Conservation (phyloP, 2,329 filamentous ascomycete species). For the Orbilia quercus region DNA sequence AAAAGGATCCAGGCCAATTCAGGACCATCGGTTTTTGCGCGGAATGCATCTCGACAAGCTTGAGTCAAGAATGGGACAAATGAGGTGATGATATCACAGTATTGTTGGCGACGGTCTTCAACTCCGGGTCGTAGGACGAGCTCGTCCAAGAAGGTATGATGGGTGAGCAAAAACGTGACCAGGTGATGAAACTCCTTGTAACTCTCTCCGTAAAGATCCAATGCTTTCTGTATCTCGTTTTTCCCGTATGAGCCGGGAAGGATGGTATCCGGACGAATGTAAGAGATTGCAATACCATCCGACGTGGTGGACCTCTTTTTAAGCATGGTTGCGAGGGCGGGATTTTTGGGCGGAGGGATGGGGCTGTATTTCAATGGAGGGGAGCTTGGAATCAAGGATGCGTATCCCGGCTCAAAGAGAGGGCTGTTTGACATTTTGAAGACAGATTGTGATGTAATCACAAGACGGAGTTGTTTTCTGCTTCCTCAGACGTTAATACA, state of each 20-base stretch:
- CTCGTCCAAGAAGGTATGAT: not conserved
- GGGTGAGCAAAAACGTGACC: conserved; percentile 7
- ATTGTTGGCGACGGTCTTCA: not conserved
- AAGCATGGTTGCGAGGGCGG: no score
- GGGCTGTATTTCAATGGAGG: no score
- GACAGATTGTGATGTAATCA: no score
- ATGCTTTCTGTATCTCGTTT: not conserved
- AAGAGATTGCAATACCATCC: not conserved
- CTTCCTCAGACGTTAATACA: no score
- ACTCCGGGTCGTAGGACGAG: not conserved
- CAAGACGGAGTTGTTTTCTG: no score
- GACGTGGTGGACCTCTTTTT: no score
- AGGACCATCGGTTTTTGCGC: not conserved
- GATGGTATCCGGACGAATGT: conserved; percentile 7
- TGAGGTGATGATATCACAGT: conserved; percentile 12
- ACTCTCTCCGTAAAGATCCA: not conserved
- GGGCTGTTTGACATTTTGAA: no score
- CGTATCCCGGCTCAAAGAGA: no score
- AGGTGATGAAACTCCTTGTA: conserved; percentile 10
- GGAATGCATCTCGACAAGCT: not conserved
- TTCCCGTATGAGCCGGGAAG: conserved; percentile 5
- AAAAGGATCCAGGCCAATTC: conserved; percentile 29
- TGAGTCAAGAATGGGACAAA: no score
- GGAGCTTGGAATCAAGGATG: no score
- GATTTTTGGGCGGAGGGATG: no score